Base-by-base conservation (phyloP, 2,329 filamentous ascomycete species). In the Xylariaceae sp. region DNA sequence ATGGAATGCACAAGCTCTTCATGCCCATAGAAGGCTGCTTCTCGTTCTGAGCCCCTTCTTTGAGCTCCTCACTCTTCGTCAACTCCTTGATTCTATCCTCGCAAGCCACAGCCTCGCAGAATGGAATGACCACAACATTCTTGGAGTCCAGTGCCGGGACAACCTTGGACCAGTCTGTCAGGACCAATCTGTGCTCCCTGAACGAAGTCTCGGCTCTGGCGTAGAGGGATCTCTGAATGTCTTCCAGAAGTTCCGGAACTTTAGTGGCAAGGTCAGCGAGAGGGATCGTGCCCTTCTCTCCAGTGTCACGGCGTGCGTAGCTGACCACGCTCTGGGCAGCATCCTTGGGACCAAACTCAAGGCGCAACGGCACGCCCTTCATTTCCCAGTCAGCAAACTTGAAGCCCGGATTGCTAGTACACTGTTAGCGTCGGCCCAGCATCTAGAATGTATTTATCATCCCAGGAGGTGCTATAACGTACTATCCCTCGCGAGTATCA, bases 381-480 rank as follows among this genome's bases (percentile, higher is more conserved):
- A 97, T 80, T 71, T 99, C 95, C 90, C 90, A 96, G 72, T 99
- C 91, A 73, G 95, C 95, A 78, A 99, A 99, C 73, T 99, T 99
- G 85, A 88, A 97, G 57, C 90, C 90, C 36, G 94, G 91, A 53
- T 90, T 83, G 83, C 58, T 60, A 41, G 19, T 31, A n/a, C n/a
- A 5, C 19, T 40, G 51, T 59, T 39, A 54, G 54, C 30, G 22
- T 19, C 15, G 42, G 5, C 18, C 12, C 17, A 10, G 15, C 10
- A 17, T 39, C 15, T n/a, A 11, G 12, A 44, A 42, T 9, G 27
- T 35, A n/a, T 15, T 10, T 11, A 31, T 5, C 6, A 39, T 5
- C 5, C 14, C 39, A 35, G 36, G n/a, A 32, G 31, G n/a, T 14
- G 2, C 11, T 9, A 38, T 15, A 11, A 57, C 58, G 58, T 52